Conservation (phyloP, 768 basidiomycete species). For the Calocybe cyanea region DNA sequence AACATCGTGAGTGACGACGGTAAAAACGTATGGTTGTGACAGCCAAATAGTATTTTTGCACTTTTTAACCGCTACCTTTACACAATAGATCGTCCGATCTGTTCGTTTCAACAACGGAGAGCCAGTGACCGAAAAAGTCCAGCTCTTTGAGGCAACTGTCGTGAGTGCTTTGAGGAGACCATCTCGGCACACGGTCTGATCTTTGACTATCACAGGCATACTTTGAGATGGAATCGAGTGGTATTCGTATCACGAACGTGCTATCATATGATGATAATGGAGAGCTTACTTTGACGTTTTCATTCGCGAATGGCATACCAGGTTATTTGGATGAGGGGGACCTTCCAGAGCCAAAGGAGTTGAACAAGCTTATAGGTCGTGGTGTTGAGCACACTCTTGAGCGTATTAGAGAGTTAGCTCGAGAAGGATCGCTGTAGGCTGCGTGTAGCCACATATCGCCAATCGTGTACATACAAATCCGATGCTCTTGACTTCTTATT, state of each 20-base stretch:
- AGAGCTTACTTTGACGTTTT: constrained; percentile 22
- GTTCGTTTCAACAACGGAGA: constrained; percentile 14
- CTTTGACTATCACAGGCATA: constrained; percentile 16
- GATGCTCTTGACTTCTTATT: constrained; percentile 3
- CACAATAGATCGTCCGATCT: constrained; percentile 15
- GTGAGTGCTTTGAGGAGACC: constrained; percentile 13
- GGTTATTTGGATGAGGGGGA: constrained; percentile 3
- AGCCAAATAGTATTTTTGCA: no score
- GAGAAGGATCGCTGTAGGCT: constrained; percentile 8
- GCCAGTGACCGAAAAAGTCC: constrained; percentile 17
- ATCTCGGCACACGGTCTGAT: neutral
- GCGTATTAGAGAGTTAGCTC: constrained; percentile 20
- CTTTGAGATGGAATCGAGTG: constrained; percentile 17
- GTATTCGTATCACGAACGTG: constrained; percentile 21
- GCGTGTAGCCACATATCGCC: no score
- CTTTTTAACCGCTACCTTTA: neutral
- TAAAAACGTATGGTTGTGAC: constrained; percentile 16
- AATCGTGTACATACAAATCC: neutral
- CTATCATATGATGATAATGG: constrained; percentile 22
- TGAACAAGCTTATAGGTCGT: constrained; percentile 18
- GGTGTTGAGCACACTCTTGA: constrained; percentile 22
- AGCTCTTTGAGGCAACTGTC: constrained; percentile 20
- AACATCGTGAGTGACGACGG: constrained; percentile 20
- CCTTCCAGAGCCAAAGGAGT: constrained; percentile 10
- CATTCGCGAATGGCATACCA: constrained; percentile 25